A percentile compares a stretch with the other conserved stretches of the same genome.
Evolutionary conservation across 768 basidiomycete genomes (phyloP).

Genomic region (Kwoniella europaea): DNA sequence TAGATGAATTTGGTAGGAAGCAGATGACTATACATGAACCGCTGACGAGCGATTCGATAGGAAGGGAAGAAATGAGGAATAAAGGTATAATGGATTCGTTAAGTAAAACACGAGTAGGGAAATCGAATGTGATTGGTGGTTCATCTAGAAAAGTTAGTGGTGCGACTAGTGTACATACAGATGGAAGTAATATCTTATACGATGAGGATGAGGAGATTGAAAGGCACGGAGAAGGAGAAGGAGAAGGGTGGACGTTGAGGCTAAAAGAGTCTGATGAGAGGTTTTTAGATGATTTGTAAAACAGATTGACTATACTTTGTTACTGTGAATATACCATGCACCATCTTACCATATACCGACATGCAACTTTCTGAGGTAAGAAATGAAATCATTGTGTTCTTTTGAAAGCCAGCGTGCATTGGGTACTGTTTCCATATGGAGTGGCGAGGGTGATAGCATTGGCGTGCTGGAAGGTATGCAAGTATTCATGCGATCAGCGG

Average conservation of each 20-base stretch:
- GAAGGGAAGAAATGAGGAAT: conserved; percentile 4
- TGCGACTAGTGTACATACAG: neutral
- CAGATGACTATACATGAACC: neutral
- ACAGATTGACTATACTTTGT: too few species aligned
- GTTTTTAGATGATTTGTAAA: conserved; percentile 24
- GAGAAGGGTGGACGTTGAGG: conserved; percentile 18
- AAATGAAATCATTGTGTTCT: too few species aligned
- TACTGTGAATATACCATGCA: too few species aligned
- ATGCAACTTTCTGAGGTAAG: too few species aligned
- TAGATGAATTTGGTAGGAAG: conserved; percentile 17
- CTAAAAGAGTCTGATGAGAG: conserved; percentile 16
- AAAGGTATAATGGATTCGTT: neutral
- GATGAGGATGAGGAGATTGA: neutral
- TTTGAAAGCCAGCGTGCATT: too few species aligned
- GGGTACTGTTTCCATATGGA: too few species aligned
- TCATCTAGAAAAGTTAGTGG: neutral
- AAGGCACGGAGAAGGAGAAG: neutral
- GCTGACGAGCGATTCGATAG: neutral
- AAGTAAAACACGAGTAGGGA: neutral
- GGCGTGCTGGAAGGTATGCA: too few species aligned
- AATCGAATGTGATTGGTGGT: neutral
- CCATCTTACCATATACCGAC: too few species aligned
- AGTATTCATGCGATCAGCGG: too few species aligned
- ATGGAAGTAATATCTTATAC: conserved; percentile 15
- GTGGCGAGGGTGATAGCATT: too few species aligned